These are phyloP conservation scores for Ceratocystis papillata DNA, from an alignment of 2,329 filamentous ascomycete species.

Conservation along the genomic window DNA sequence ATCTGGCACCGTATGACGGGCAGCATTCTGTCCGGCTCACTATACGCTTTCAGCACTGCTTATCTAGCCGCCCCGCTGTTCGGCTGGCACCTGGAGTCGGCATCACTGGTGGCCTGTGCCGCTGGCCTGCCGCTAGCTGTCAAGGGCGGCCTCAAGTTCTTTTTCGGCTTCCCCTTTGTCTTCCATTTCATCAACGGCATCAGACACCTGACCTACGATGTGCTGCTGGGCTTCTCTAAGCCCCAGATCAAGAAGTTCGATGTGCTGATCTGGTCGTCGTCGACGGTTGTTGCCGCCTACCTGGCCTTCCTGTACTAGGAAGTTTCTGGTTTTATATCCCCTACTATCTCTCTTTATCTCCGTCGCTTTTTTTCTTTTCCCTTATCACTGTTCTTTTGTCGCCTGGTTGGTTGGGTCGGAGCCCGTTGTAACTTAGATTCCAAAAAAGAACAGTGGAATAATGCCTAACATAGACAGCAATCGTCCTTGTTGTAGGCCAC, in stretches of 20 bases:
- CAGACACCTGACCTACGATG: conserved; percentile 45
- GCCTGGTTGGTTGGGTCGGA: background rate
- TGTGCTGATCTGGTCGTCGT: conserved; percentile 39
- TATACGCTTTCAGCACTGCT: conserved; percentile 70
- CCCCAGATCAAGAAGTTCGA: conserved; percentile 38
- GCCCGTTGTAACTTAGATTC: conserved; percentile 11
- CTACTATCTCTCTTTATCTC: background rate
- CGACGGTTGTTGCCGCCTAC: conserved; percentile 36
- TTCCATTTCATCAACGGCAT: conserved; percentile 48
- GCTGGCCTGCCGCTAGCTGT: conserved; percentile 47
- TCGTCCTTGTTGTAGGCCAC: background rate
- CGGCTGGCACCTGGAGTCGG: conserved; percentile 52
- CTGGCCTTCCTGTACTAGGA: conserved; percentile 41
- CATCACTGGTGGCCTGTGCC: conserved; percentile 50
- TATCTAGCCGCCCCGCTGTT: conserved; percentile 72
- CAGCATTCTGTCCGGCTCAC: conserved; percentile 53
- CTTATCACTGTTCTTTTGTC: conserved; percentile 4
- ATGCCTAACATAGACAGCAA: background rate
- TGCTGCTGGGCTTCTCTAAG: conserved; percentile 43
- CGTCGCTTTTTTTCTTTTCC: background rate
- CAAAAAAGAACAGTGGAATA: conserved; percentile 6
- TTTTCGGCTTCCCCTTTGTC: conserved; percentile 47
- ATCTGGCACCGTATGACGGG: conserved; percentile 79
- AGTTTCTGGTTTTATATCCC: background rate
- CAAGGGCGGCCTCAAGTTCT: conserved; percentile 48